Conservation (phyloP, 1,139 yeast species). For the Candida sojae region DNA sequence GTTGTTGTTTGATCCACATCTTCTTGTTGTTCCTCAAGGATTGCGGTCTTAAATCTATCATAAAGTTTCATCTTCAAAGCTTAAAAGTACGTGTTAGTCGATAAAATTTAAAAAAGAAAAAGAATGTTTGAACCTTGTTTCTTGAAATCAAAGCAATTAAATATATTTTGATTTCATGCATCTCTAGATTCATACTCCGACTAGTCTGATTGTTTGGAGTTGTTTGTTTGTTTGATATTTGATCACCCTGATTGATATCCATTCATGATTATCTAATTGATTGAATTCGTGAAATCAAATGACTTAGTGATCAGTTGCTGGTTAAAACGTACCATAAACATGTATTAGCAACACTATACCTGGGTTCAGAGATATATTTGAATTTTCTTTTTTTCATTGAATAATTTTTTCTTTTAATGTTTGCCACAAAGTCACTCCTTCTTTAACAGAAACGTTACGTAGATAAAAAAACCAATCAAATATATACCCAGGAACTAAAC, state of each 20-base stretch:
- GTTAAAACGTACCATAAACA: background rate
- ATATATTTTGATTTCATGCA: conserved; percentile 10
- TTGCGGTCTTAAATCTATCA: conserved; percentile 32
- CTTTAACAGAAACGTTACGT: background rate
- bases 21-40: conserved; percentile 58
- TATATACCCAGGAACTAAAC: background rate
- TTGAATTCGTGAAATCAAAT: conserved; percentile 7
- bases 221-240: conserved; percentile 12
- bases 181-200: conserved; percentile 10
- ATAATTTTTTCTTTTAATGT: background rate
- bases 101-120: background rate
- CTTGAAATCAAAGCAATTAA: conserved; percentile 8
- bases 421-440: background rate
- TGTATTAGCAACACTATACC: background rate
- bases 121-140: conserved; percentile 13
- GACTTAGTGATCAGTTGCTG: conserved; percentile 7
- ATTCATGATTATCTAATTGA: conserved; percentile 3
- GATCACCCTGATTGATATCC: conserved; percentile 15
- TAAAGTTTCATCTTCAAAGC: conserved; percentile 14
- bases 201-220: background rate
- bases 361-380: background rate
- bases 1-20: conserved; percentile 57
- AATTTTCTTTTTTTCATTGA: background rate
- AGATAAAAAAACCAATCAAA: background rate
- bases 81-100: background rate